These are phyloP conservation scores for Scalesia atractyloides DNA, from an alignment of 129 eudicot genomes.

Conservation along the genomic window DNA sequence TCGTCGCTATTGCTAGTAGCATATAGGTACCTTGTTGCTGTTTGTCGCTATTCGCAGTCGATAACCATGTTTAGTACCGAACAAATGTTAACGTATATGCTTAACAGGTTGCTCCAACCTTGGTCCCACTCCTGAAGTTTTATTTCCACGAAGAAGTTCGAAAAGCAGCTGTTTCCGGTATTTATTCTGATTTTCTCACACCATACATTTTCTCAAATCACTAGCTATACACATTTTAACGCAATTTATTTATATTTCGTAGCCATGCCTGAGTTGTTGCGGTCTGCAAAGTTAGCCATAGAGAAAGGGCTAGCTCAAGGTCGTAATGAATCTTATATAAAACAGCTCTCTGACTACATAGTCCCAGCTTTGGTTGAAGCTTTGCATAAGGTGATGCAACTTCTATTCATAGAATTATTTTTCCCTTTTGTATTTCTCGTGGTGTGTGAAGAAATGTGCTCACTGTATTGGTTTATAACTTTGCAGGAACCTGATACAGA, in stretches of 20 bases:
- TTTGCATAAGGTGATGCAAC: constrained; percentile 69
- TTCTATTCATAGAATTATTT: not conserved
- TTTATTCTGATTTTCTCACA: not conserved
- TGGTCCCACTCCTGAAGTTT: constrained; percentile 97
- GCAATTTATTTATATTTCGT: constrained; percentile 3
- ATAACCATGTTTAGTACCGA: not conserved
- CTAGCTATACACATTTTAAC: not conserved
- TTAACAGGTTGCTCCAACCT: constrained; percentile 91
- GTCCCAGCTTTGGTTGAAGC: constrained; percentile 95
- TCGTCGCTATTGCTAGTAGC: too few relatives aligned
- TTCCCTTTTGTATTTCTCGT: not conserved
- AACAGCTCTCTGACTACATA: constrained; percentile 95
- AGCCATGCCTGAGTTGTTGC: constrained; percentile 98
- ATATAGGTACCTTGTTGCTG: too few relatives aligned
- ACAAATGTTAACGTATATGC: constrained; percentile 9
- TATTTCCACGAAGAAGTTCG: constrained; percentile 99
- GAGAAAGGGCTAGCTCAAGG: constrained; percentile 99
- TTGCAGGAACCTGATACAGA: constrained; percentile 98
- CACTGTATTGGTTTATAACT: constrained; percentile 4
- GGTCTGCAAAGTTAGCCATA: constrained; percentile 92
- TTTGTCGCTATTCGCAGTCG: too few relatives aligned
- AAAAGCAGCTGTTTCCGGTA: constrained; percentile 99
- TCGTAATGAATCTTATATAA: constrained; percentile 83
- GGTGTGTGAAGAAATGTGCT: constrained; percentile 15
- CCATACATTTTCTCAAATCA: not conserved